These are phyloP conservation scores for Solanum chaucha DNA, from an alignment of 257 asterid genomes.

Conservation along the genomic window DNA sequence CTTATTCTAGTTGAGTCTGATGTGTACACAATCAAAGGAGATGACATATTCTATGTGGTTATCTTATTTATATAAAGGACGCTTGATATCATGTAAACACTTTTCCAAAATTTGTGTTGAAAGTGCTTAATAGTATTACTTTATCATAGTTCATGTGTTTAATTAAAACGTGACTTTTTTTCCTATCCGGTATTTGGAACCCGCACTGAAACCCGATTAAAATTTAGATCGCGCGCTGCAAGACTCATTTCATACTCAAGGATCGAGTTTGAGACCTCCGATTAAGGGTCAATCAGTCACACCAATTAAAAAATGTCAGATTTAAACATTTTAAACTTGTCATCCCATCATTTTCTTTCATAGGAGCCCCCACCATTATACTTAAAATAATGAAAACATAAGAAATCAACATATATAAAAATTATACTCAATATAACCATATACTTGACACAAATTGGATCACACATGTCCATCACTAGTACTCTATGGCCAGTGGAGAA, in stretches of 20 bases:
- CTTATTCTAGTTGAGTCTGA: neutral
- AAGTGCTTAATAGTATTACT: neutral
- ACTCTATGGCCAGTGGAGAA: neutral
- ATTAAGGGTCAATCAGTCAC: too few relatives aligned
- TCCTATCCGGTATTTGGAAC: accelerated
- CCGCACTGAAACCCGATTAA: accelerated
- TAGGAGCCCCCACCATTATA: neutral
- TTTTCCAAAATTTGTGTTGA: neutral
- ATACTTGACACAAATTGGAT: neutral
- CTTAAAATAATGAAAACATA: neutral
- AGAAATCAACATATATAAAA: neutral
- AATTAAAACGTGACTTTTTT: too few relatives aligned
- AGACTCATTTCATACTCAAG: accelerated
- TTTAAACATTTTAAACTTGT: neutral
- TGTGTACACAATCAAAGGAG: neutral
- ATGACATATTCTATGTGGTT: neutral
- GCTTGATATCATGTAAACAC: neutral
- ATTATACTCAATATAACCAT: neutral
- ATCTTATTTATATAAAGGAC: neutral
- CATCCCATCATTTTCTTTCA: neutral
- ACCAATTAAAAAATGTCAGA: neutral
- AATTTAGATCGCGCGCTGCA: accelerated
- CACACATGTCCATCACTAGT: neutral
- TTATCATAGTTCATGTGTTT: neutral
- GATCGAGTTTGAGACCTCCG: accelerated